Percentiles rank a stretch among this genome's conserved stretches.
phyloP scores from a whole-genome alignment of 108 stramenopile species.

The Nannochloropsis granulata region DNA sequence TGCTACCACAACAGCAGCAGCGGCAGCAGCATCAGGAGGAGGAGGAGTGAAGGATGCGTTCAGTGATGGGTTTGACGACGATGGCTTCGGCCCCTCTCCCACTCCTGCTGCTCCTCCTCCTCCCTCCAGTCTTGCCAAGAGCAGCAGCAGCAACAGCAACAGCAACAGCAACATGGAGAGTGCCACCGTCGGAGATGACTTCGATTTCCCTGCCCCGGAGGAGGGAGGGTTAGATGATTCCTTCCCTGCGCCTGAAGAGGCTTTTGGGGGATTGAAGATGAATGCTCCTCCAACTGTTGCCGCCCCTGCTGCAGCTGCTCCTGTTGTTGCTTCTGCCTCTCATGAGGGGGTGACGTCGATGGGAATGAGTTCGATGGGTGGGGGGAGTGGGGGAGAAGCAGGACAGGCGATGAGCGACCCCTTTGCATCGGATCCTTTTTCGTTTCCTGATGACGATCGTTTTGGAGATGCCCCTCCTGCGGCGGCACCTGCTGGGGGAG shows the following conservation, averaged over 20 bases:
- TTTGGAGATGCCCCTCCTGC: neutral
- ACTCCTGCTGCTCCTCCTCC: too few relatives aligned
- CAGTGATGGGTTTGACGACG: neutral
- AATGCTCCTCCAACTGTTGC: neutral
- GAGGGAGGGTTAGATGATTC: neutral
- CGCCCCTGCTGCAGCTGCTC: too few relatives aligned
- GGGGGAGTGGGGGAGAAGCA: neutral
- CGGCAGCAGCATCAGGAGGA: too few relatives aligned
- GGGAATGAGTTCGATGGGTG: too few relatives aligned
- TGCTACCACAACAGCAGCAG: neutral
- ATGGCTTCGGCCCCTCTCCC: neutral
- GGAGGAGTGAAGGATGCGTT: neutral
- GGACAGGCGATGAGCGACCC: neutral
- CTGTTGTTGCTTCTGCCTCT: too few relatives aligned
- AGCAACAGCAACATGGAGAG: too few relatives aligned
- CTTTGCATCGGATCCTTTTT: neutral
- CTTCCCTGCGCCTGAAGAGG: neutral
- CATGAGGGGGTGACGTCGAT: too few relatives aligned
- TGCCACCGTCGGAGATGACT: neutral
- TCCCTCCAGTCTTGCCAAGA: too few relatives aligned
- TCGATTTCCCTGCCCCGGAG: neutral
- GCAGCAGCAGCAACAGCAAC: too few relatives aligned
- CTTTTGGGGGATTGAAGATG: neutral
- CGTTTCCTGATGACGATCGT: neutral
- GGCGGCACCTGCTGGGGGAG: neutral